phyloP scores from a whole-genome alignment of 2,329 filamentous ascomycete genomes.

The Juglanconis oblonga region DNA sequence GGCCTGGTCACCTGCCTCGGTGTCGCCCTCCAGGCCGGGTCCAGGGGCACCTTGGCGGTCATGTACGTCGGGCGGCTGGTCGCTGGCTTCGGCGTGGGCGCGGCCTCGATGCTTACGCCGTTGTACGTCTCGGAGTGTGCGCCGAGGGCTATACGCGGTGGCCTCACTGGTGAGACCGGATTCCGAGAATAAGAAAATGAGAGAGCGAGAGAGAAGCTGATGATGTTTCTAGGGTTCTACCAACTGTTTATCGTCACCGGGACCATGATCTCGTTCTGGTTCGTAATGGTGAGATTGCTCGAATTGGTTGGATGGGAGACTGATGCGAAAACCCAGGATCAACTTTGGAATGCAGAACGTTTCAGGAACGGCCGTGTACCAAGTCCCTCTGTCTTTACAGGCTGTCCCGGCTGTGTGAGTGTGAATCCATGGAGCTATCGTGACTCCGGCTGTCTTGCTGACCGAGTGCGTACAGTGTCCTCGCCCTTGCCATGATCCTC shows the following conservation, averaged over 20 bases:
- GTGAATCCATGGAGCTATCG: not conserved
- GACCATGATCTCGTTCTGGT: conserved; percentile 42
- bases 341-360: conserved; percentile 53
- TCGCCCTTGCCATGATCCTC: conserved; percentile 59
- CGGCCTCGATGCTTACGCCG: conserved; percentile 43
- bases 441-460: not conserved
- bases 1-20: conserved; percentile 58
- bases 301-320: conserved; percentile 2
- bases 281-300: conserved; percentile 10
- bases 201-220: not conserved
- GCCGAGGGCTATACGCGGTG: conserved; percentile 48
- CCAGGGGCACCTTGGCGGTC: conserved; percentile 55
- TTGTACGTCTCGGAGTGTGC: conserved; percentile 48
- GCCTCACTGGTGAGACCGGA: conserved; percentile 38
- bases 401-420: conserved; percentile 56
- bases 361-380: conserved; percentile 47
- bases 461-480: conserved; percentile 29
- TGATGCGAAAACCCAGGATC: conserved; percentile 47
- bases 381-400: conserved; percentile 64
- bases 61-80: conserved; percentile 66
- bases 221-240: conserved; percentile 35
- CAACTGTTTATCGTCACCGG: conserved; percentile 48
- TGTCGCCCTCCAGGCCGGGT: conserved; percentile 61
- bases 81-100: conserved; percentile 48
- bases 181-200: not conserved